Evolutionary conservation across 2,329 filamentous ascomycete species (phyloP).

Genomic region (Colletotrichum lindemuthianum): DNA sequence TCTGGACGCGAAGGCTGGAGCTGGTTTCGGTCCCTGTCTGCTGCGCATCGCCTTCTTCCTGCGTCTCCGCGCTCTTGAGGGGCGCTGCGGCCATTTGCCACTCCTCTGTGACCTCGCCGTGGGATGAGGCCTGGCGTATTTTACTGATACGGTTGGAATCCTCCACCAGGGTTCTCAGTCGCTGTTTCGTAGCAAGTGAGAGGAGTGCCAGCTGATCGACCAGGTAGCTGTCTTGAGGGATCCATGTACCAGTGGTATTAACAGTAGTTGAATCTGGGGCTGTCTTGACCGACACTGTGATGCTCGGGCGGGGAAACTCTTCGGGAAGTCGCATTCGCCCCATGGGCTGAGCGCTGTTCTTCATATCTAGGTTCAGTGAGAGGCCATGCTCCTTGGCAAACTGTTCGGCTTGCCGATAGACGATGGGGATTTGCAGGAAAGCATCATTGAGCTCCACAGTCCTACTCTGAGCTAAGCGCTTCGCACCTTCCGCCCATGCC

Average conservation of each 20-base stretch:
- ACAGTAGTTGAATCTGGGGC: slow-evolving; percentile 73
- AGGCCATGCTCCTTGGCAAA: slow-evolving; percentile 68
- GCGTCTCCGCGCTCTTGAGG: slow-evolving; percentile 47
- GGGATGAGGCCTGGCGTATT: slow-evolving; percentile 79
- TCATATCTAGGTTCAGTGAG: slow-evolving; percentile 64
- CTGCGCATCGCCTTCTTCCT: slow-evolving; percentile 32
- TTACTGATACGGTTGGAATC: slow-evolving; percentile 78
- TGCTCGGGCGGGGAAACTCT: slow-evolving; percentile 60
- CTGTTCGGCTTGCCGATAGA: slow-evolving; percentile 67
- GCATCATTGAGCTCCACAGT: slow-evolving; percentile 78
- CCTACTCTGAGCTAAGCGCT: slow-evolving; percentile 65
- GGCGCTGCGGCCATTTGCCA: slow-evolving; percentile 77
- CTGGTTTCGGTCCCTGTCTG: slow-evolving; percentile 54
- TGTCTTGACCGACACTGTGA: slow-evolving; percentile 64
- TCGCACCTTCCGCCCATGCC: slow-evolving; percentile 74
- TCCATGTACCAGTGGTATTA: slow-evolving; percentile 72
- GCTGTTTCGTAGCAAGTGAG: slow-evolving; percentile 84
- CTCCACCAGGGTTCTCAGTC: slow-evolving; percentile 78
- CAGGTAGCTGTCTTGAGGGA: slow-evolving; percentile 79
- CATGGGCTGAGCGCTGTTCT: slow-evolving; percentile 54
- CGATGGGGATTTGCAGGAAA: slow-evolving; percentile 74
- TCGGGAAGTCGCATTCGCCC: slow-evolving; percentile 61
- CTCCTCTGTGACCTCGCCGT: slow-evolving; percentile 80
- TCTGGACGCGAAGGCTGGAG: slow-evolving; percentile 64
- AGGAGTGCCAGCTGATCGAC: slow-evolving; percentile 86